Evolutionary conservation across 768 basidiomycete genomes (phyloP), one percentile per base, ranked within the genome.

Genomic region (Suillus alpinus): DNA sequence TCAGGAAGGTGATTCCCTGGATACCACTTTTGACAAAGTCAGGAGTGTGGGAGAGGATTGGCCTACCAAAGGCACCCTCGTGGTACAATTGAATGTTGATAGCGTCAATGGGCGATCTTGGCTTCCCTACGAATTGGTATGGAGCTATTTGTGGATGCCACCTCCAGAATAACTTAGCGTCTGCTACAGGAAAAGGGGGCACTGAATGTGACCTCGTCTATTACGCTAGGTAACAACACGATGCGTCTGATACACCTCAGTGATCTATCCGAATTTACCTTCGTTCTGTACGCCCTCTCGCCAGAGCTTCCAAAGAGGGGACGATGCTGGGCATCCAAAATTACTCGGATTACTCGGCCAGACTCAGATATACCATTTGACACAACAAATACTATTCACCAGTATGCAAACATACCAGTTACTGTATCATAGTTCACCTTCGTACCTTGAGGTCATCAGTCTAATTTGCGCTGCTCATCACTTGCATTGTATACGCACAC

Each of bases 181-280:
- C 29, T 47, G 13, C 50, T 59, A 53, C 36, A 72, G 79, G 73
- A 71, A 53, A 62, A 67, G 49, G 63, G 63, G 20, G 67, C 76
- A 40, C 58, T 81, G 23, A 76, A 83, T 51, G 71, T 85, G 50
- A 80, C 82, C 43, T 50, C 72, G 4, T 71, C 67, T 61, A 65
- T 85, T 1, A 71, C 63, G 36, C 72, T 76, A 44, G 85, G 84
- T 9, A 68, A 62, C 41, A 86, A 86, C 68, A 67, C 74, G 5
- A 68, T 86, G 57, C 76, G 79, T 40, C 76, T 85, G 58, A 80
- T 85, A 46, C 84, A 85, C 37, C 69, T 86, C 16, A 74, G 75
- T 6, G 68, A 72, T 55, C 70, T 83, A 64, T 70, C 76, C 18
- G 69, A 78, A 32, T 77, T 70, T 59, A 70, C 77, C 2, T 85